A percentile compares a stretch with the other conserved stretches of the same genome.
phyloP scores from a whole-genome alignment of 1,139 yeast species.

The Yamadazyma dushanensis region DNA sequence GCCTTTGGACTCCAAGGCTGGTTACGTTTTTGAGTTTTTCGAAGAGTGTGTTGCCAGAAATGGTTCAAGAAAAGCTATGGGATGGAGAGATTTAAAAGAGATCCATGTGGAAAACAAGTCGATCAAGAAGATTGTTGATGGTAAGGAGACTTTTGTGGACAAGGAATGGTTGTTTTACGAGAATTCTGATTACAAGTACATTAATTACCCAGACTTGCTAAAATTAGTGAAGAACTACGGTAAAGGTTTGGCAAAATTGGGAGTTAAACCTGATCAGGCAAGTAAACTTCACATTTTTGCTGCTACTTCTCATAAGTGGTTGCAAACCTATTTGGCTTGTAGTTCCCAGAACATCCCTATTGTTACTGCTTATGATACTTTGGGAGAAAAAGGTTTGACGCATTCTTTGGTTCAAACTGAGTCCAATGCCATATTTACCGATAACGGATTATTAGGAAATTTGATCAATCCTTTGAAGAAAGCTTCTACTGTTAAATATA shows the following conservation, averaged over 20 bases:
- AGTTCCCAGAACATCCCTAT: conserved; percentile 78
- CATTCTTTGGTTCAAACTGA: conserved; percentile 84
- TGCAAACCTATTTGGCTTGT: conserved; percentile 81
- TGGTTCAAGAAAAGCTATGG: conserved; percentile 62
- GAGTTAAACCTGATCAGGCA: conserved; percentile 62
- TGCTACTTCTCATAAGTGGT: conserved; percentile 82
- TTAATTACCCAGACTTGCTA: conserved; percentile 60
- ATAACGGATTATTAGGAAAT: conserved; percentile 66
- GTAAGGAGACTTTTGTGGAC: conserved; percentile 67
- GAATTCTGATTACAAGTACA: conserved; percentile 66
- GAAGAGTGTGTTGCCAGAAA: conserved; percentile 62
- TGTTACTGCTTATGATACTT: conserved; percentile 96
- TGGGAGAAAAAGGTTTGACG: conserved; percentile 88
- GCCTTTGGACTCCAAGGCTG: conserved; percentile 60
- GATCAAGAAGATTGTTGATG: conserved; percentile 75
- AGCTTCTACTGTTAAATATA: conserved; percentile 60
- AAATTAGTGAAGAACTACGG: conserved; percentile 57
- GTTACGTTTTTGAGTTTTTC: conserved; percentile 70
- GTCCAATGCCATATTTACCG: conserved; percentile 78
- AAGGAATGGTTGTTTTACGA: conserved; percentile 90
- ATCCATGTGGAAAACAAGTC: conserved; percentile 74
- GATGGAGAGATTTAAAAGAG: conserved; percentile 75
- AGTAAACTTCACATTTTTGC: conserved; percentile 84
- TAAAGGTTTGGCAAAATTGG: conserved; percentile 72
- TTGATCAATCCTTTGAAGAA: conserved; percentile 71